Percentiles rank a stretch among this genome's conserved stretches.
phyloP scores from a whole-genome alignment of 495 filamentous ascomycete species.

The Neurospora sp. region DNA sequence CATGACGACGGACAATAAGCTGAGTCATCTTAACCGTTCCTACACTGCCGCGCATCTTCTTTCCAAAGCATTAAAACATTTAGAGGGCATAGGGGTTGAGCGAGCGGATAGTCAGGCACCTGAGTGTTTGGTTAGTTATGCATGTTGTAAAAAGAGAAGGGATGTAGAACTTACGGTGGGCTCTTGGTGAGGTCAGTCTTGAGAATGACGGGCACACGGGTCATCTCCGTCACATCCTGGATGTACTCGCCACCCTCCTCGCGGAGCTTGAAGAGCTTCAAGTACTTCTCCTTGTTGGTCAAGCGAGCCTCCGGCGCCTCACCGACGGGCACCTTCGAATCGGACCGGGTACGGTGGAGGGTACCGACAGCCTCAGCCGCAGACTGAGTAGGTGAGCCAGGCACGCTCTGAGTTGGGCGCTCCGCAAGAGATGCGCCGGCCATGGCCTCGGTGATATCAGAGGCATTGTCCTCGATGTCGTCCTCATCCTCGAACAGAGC shows the following conservation, averaged over 20 bases:
- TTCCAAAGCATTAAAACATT: slow-evolving; percentile 4
- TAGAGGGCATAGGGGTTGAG: slow-evolving; percentile 93
- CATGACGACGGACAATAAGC: background rate
- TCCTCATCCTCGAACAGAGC: slow-evolving; percentile 62
- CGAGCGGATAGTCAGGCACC: slow-evolving; percentile 94
- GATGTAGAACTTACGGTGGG: slow-evolving; percentile 69
- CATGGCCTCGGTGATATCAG: slow-evolving; percentile 76
- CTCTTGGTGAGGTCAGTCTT: slow-evolving; percentile 99
- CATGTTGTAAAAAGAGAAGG: background rate
- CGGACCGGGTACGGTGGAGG: slow-evolving; percentile 82
- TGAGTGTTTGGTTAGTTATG: slow-evolving; percentile 37
- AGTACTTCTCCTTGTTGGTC: slow-evolving; percentile 92
- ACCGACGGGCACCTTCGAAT: slow-evolving; percentile 75
- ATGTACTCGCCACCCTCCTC: slow-evolving; percentile 95
- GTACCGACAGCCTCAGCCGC: slow-evolving; percentile 53
- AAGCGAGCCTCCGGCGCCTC: slow-evolving; percentile 64
- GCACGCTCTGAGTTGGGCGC: slow-evolving; percentile 91
- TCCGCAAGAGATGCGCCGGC: slow-evolving; percentile 78
- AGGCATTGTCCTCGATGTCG: slow-evolving; percentile 79
- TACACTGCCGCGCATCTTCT: background rate
- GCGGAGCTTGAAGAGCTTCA: slow-evolving; percentile 77
- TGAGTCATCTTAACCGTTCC: background rate
- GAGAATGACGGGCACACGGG: slow-evolving; percentile 85
- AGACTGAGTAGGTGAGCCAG: slow-evolving; percentile 79
- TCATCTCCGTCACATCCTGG: slow-evolving; percentile 97